Evolutionary conservation across 352 stramenopile species (phyloP).

Genomic region (Aphanomyces astaci): DNA sequence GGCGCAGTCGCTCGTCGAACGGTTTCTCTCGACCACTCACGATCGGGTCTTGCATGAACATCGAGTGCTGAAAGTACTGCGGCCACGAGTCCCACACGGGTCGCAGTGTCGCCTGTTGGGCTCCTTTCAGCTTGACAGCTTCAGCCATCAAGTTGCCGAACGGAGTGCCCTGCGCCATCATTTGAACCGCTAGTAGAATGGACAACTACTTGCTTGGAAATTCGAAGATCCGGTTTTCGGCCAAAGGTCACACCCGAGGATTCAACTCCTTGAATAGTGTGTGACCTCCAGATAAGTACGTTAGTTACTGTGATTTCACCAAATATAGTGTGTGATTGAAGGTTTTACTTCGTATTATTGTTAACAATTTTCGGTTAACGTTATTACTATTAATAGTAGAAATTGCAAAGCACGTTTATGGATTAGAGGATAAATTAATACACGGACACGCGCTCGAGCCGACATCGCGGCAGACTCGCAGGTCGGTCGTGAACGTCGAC

Average conservation of each 20-base stretch:
- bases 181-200: not conserved
- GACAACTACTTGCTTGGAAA: too few relatives aligned
- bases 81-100: slow-evolving; percentile 68
- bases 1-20: slow-evolving; percentile 48
- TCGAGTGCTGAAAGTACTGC: slow-evolving; percentile 79
- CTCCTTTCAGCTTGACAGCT: slow-evolving; percentile 75
- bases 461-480: not conserved
- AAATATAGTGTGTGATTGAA: not conserved
- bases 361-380: not conserved
- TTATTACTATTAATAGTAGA: not conserved
- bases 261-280: too few relatives aligned
- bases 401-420: not conserved
- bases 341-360: too few relatives aligned
- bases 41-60: slow-evolving; percentile 81
- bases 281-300: too few relatives aligned
- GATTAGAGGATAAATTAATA: slow-evolving; percentile 18
- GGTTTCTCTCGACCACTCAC: slow-evolving; percentile 33
- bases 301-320: too few relatives aligned
- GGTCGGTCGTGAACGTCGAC: not conserved
- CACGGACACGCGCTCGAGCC: not conserved
- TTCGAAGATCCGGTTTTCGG: not conserved
- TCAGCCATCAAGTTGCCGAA: slow-evolving; percentile 81
- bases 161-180: slow-evolving; percentile 29
- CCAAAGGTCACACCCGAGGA: not conserved
- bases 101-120: slow-evolving; percentile 70